These are phyloP conservation scores for Calonectria montana DNA, from an alignment of 2,329 filamentous ascomycete genomes.

Conservation along the genomic window DNA sequence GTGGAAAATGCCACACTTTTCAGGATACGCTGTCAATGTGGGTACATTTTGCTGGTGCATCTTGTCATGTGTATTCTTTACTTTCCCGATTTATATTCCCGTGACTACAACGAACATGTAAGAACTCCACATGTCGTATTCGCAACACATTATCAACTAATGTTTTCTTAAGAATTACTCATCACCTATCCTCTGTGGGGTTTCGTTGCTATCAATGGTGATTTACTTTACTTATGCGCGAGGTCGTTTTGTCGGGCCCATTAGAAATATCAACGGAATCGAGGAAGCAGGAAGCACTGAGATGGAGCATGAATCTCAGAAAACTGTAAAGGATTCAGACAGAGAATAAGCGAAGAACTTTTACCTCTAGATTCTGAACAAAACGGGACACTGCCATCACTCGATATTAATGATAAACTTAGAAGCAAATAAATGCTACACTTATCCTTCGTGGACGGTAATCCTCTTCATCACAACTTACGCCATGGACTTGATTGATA, in stretches of 20 bases:
- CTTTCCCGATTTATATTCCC: conserved; percentile 2
- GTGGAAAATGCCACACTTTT: conserved; percentile 1
- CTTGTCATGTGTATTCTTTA: neutral
- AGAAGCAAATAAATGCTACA: too few relatives aligned
- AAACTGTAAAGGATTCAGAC: neutral
- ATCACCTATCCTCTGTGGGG: neutral
- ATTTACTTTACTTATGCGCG: conserved; percentile 1
- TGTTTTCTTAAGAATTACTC: conserved; percentile 1
- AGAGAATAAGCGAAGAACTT: neutral
- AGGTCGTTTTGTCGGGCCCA: neutral
- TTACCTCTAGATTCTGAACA: neutral
- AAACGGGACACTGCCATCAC: too few relatives aligned
- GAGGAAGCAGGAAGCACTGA: neutral
- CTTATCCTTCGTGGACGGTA: too few relatives aligned
- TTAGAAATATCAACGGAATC: neutral
- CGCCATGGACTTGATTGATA: too few relatives aligned
- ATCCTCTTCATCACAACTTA: too few relatives aligned
- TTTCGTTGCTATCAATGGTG: neutral
- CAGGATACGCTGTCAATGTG: neutral
- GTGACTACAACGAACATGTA: conserved; percentile 4
- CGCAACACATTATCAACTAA: neutral
- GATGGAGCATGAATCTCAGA: neutral
- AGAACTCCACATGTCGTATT: neutral
- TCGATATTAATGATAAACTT: too few relatives aligned
- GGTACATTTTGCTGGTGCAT: conserved; percentile 8